Evolutionary conservation across 371 early-diverging fungal species (phyloP), one percentile per base, ranked within the genome.

Genomic region (Chytridium lagenaria): DNA sequence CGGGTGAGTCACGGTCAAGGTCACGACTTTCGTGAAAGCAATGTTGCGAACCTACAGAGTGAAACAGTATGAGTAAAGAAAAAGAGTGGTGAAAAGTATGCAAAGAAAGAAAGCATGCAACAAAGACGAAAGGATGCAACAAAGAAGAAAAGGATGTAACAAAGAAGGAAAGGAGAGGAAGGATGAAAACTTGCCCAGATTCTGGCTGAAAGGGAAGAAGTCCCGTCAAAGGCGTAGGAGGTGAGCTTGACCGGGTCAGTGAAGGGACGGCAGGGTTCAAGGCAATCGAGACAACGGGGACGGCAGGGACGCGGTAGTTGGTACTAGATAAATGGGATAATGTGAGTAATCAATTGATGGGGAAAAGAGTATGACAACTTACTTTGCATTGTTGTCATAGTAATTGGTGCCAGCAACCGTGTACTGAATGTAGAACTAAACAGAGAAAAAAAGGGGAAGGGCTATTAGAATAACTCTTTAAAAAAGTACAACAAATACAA

Each of bases 351-450:
- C n/a, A n/a, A n/a, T n/a, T n/a, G n/a, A n/a, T n/a, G n/a, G n/a
- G n/a, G n/a, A n/a, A n/a, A n/a, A n/a, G n/a, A n/a, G n/a, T n/a
- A n/a, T n/a, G n/a, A n/a, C 26, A 55, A 55, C 57, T 30, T 30
- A 55, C 57, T 61, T 61, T 34, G 34, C 2, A 44, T 66, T 66
- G 66, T 66, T 66, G 66, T 66, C 66, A 33, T 66, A 66, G 49
- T 66, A 66, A 44, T 44, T 66, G 5, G 66, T 26, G 44, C 44
- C 44, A 44, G 10, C 16, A 3, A 66, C 66, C 12, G 66, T 66
- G 66, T 40, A 66, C 49, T 40, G 5, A 22, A 66, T 15, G 44
- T 66, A 66, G 30, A 66, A 66, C 66, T 66, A 30, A 40, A 31
- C 16, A 2, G 7, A 3, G 16, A 63, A n/a, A n/a, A n/a, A n/a